Evolutionary conservation across 306 rosid species (phyloP).

Genomic region (Potentilla sterilis): DNA sequence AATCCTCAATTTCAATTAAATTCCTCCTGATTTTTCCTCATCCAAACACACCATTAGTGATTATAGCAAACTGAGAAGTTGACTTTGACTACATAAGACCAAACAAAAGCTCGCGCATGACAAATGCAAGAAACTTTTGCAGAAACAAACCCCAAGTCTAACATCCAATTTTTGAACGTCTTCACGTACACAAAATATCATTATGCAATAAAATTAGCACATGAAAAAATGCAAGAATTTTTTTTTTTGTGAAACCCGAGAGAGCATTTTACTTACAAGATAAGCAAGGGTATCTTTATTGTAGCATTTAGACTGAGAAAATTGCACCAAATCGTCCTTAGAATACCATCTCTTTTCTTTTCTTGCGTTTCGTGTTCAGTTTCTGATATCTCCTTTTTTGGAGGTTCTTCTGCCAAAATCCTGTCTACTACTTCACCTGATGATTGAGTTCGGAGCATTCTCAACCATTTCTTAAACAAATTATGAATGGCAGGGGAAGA

Average conservation of each 20-base stretch:
- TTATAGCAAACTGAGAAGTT: neutral
- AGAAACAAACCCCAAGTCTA: neutral
- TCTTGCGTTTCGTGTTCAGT: constrained; percentile 33
- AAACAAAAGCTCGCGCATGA: neutral
- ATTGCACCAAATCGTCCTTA: constrained; percentile 48
- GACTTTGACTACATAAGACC: neutral
- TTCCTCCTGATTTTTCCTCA: too few relatives aligned
- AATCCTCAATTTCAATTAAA: too few relatives aligned
- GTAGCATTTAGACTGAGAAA: constrained; percentile 59
- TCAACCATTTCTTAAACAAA: constrained; percentile 68
- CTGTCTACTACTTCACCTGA: constrained; percentile 46
- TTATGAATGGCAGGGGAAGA: constrained; percentile 61
- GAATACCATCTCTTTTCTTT: constrained; percentile 39
- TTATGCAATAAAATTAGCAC: neutral
- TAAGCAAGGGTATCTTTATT: constrained; percentile 65
- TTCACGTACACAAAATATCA: neutral
- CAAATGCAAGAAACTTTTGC: neutral
- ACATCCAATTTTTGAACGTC: neutral
- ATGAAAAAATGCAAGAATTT: neutral
- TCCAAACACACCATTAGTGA: too few relatives aligned
- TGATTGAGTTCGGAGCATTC: constrained; percentile 59
- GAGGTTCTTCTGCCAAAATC: constrained; percentile 48
- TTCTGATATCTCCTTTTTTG: constrained; percentile 40
- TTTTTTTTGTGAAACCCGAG: neutral
- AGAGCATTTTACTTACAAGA: constrained; percentile 64